Evolutionary conservation across 495 filamentous ascomycete genomes (phyloP).

Genomic region (Aspergillus heteromorphus): DNA sequence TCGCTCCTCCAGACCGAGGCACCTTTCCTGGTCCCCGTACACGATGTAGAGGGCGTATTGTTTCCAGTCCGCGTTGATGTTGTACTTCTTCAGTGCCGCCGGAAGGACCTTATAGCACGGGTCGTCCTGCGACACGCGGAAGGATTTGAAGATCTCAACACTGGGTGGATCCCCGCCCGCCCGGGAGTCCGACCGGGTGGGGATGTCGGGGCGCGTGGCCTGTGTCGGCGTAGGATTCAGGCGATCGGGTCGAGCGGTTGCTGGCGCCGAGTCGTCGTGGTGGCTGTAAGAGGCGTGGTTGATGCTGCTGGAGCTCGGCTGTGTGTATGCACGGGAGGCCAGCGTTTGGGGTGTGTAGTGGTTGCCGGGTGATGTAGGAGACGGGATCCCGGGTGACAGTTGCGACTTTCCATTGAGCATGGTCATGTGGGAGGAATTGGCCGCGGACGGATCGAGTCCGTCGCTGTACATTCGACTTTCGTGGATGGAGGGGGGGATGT

Average conservation of each 20-base stretch:
- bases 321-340: slow-evolving; percentile 44
- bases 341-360: slow-evolving; percentile 48
- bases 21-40: slow-evolving; percentile 93
- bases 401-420: slow-evolving; percentile 67
- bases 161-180: slow-evolving; percentile 40
- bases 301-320: slow-evolving; percentile 24
- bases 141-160: slow-evolving; percentile 97
- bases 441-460: slow-evolving; percentile 51
- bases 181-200: slow-evolving; percentile 48
- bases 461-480: slow-evolving; percentile 51
- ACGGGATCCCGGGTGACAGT: slow-evolving; percentile 66
- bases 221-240: slow-evolving; percentile 38
- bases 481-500: slow-evolving; percentile 56
- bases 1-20: slow-evolving; percentile 84
- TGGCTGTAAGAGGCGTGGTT: slow-evolving; percentile 39
- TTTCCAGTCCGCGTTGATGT: slow-evolving; percentile 95
- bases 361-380: slow-evolving; percentile 70
- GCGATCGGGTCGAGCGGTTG: slow-evolving; percentile 29
- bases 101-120: slow-evolving; percentile 96
- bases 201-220: slow-evolving; percentile 31
- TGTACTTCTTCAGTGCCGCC: slow-evolving; percentile 93
- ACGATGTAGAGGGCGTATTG: slow-evolving; percentile 98
- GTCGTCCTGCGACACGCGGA: slow-evolving; percentile 95
- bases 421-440: slow-evolving; percentile 71
- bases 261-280: slow-evolving; percentile 33